Evolutionary conservation across 257 asterid species (phyloP), one percentile per base, ranked within the genome.

Genomic region (Rehmannia glutinosa): DNA sequence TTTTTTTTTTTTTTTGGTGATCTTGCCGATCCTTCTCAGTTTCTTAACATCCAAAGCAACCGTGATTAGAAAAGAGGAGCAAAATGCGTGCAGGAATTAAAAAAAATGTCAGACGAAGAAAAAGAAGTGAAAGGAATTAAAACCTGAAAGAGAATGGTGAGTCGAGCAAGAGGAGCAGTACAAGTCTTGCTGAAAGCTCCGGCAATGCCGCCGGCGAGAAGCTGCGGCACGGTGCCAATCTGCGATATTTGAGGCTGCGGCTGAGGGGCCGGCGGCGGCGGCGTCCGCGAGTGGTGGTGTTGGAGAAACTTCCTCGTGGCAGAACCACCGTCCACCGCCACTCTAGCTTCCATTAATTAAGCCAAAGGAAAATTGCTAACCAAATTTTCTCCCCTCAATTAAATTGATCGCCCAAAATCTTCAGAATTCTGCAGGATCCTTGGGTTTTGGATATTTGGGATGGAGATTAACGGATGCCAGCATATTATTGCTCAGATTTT

Each of bases 141-240:
- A 45, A 88, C 96, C 94, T 88, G 96, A 73, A 86, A 86, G 11
- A 88, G 89, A 75, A 86, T 86, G 65, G 94, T 84, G 68, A 88
- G 96, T 17, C 94, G 89, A 69, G 94, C 86, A 1, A 86, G 80
- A 9, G 96, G 96, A 17, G 96, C 96, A 27, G 96, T 88, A 67
- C 96, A 88, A 0, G 96, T 88, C 76, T 88, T 88, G 77, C 89
- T 77, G 63, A 86, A 83, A 70, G 96, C 91, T 57, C 96, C 93
- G 59, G 96, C 88, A 10, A 88, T 71, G 2, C 96, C 93, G 23
- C 96, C 93, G 19, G 96, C 87, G 54, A 88, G 82, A 43, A 88
- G 93, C 72, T 88, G 91, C 64, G 86, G 82, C n/a, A 86, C 82
- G 15, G 91, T 80, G 5, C 91, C 94, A 38, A 88, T 84, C 73